Percentiles rank a stretch among this genome's conserved stretches.
phyloP scores from a whole-genome alignment of 169 alveolate species.

The Plasmodium coatneyi region DNA sequence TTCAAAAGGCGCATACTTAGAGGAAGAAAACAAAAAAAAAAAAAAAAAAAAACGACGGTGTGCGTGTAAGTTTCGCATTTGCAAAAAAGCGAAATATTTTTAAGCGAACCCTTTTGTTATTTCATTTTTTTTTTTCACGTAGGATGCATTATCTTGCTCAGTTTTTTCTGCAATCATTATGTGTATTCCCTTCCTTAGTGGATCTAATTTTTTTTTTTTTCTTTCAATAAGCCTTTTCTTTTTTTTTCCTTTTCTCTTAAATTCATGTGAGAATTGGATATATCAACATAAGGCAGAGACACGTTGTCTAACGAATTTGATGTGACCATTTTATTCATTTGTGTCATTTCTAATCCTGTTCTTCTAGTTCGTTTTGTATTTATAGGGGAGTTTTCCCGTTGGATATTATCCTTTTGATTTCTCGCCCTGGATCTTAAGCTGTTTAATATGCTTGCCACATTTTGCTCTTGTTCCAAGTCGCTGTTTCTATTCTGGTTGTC shows the following conservation, averaged over 20 bases:
- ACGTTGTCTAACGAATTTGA: neutral
- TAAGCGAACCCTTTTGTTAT: neutral
- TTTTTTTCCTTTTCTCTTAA: slow-evolving; percentile 28
- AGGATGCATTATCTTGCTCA: neutral
- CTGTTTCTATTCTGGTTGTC: neutral
- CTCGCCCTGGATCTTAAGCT: neutral
- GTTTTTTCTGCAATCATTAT: neutral
- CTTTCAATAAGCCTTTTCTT: neutral
- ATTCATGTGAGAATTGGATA: neutral
- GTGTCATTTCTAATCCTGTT: neutral
- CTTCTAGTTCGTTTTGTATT: neutral
- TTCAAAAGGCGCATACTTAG: neutral
- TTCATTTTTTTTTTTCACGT: neutral
- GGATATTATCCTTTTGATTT: neutral
- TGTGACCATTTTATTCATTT: neutral
- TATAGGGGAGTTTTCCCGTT: neutral
- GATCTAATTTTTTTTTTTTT: neutral
- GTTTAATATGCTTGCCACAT: neutral
- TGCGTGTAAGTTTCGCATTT: neutral
- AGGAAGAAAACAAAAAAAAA: neutral
- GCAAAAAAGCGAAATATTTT: neutral
- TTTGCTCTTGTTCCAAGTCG: neutral
- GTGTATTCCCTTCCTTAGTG: neutral
- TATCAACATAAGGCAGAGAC: neutral
- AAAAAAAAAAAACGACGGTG: neutral